Base-by-base conservation (phyloP, 148 eudicot species). In the Polygonum aviculare region DNA sequence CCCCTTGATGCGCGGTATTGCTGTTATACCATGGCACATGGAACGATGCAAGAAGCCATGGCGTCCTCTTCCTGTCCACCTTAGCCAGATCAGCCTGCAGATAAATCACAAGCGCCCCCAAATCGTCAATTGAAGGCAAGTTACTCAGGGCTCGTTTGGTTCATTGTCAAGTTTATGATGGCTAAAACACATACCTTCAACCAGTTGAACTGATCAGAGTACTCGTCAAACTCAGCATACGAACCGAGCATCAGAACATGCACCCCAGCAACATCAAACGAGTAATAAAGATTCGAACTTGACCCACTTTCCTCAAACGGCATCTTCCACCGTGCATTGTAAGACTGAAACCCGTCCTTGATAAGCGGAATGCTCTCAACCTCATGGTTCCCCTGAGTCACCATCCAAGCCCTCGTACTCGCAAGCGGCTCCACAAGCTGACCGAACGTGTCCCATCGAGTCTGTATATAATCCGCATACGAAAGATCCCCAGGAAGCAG, bases 1-100 rank as follows among this genome's bases (percentile, higher is more conserved):
- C 98, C 76, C 96, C 90, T 82, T 90, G 98, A 83, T 95, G 98
- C 81, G 98, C 98, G 59, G 51, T 18, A 74, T 95, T 95, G 82
- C 92, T 95, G 80, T 95, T 95, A 77, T 95, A 95, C 98, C 98
- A 95, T 63, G 98, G 98, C 45, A 83, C 96, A 77, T 95, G 98
- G 79, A 95, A 92, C 57, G 88, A 78, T 50, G 89, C 96, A 72
- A 95, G 69, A 49, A 95, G 78, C 98, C 98, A 95, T 7, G 98
- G 98, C 65, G 98, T 95, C 82, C 63, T 92, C 81, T 86, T 69
- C 31, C 97, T 85, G 79, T 95, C 97, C 75, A 95, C 98, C 79
- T 88, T 88, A 63, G 79, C 81, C 79, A 95, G 94, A 86, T 92
- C 98, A 81, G 88, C 94, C 98, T 92, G 75, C 77, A 75, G 78